Percentiles rank a stretch among this genome's conserved stretches.
Evolutionary conservation across 2,329 filamentous ascomycete genomes (phyloP).

Genomic region (Colletotrichum chlorophyti): DNA sequence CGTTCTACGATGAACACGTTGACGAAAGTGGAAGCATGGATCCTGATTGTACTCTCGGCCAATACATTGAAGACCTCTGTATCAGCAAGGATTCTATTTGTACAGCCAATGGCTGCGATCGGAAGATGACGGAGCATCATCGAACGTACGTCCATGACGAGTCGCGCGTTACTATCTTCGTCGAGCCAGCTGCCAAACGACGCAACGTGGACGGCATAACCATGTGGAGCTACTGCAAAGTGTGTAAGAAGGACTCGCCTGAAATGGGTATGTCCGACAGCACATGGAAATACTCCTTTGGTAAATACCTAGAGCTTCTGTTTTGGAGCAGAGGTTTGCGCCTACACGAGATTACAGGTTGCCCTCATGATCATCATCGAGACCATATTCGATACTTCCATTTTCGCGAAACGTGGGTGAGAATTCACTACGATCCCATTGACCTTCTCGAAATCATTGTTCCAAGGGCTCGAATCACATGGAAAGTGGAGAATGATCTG

Average conservation of each 20-base stretch:
- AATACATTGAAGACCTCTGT: constrained; percentile 93
- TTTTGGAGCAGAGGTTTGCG: constrained; percentile 92
- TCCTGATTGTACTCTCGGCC: constrained; percentile 90
- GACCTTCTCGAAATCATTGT: constrained; percentile 95
- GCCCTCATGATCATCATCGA: constrained; percentile 89
- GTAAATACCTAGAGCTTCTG: constrained; percentile 95
- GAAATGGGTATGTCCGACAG: constrained; percentile 90
- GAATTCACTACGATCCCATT: constrained; percentile 92
- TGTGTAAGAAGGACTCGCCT: constrained; percentile 89
- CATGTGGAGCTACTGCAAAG: constrained; percentile 98
- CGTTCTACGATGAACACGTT: constrained; percentile 92
- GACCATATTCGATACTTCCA: constrained; percentile 95
- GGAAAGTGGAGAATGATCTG: constrained; percentile 96
- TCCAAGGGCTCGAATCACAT: constrained; percentile 86
- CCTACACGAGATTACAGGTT: constrained; percentile 72
- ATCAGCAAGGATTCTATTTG: constrained; percentile 79
- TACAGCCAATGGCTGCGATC: constrained; percentile 83
- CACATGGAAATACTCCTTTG: constrained; percentile 98
- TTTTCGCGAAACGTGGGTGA: constrained; percentile 81
- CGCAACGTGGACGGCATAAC: constrained; percentile 72
- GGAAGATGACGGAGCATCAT: constrained; percentile 90
- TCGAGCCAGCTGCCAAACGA: constrained; percentile 63
- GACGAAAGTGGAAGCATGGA: constrained; percentile 68
- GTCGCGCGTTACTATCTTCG: constrained; percentile 89
- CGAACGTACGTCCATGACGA: constrained; percentile 97